Percentiles rank a stretch among this genome's conserved stretches.
Evolutionary conservation across 2,329 filamentous ascomycete genomes (phyloP).

Genomic region (Fusarium stilboides): DNA sequence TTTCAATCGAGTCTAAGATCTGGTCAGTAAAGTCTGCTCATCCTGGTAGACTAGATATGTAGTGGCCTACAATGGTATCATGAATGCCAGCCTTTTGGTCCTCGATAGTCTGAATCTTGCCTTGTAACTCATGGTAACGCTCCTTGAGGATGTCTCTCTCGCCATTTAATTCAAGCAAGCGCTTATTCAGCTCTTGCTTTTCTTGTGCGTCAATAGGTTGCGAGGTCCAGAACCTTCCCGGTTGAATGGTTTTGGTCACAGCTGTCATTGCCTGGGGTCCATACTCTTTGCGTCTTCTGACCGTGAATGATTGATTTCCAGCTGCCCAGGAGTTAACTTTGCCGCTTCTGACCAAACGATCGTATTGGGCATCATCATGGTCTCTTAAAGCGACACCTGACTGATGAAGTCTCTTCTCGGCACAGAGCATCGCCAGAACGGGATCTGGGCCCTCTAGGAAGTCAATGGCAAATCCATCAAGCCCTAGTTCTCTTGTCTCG

Average conservation of each 20-base stretch:
- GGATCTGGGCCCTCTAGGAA: slow-evolving; percentile 84
- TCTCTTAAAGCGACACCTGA: slow-evolving; percentile 76
- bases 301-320: slow-evolving; percentile 73
- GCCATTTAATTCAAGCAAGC: slow-evolving; percentile 60
- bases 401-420: slow-evolving; percentile 76
- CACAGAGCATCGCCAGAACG: slow-evolving; percentile 90
- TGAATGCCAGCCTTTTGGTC: slow-evolving; percentile 60
- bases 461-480: slow-evolving; percentile 87
- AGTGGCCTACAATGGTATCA: slow-evolving; percentile 55
- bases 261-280: slow-evolving; percentile 81
- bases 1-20: slow-evolving; percentile 64
- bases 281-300: slow-evolving; percentile 84
- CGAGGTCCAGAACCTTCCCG: slow-evolving; percentile 81
- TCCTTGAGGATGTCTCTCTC: slow-evolving; percentile 56
- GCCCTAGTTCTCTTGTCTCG: slow-evolving; percentile 72
- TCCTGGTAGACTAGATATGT: neutral
- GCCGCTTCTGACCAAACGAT: slow-evolving; percentile 71
- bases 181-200: slow-evolving; percentile 72
- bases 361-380: slow-evolving; percentile 77
- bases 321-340: slow-evolving; percentile 80
- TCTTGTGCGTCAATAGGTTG: slow-evolving; percentile 79
- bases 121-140: slow-evolving; percentile 54
- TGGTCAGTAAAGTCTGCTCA: slow-evolving; percentile 35
- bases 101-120: slow-evolving; percentile 60
- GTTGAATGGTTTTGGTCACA: slow-evolving; percentile 71